phyloP scores from a whole-genome alignment of 768 basidiomycete species.

The Tremella fuciformis region DNA sequence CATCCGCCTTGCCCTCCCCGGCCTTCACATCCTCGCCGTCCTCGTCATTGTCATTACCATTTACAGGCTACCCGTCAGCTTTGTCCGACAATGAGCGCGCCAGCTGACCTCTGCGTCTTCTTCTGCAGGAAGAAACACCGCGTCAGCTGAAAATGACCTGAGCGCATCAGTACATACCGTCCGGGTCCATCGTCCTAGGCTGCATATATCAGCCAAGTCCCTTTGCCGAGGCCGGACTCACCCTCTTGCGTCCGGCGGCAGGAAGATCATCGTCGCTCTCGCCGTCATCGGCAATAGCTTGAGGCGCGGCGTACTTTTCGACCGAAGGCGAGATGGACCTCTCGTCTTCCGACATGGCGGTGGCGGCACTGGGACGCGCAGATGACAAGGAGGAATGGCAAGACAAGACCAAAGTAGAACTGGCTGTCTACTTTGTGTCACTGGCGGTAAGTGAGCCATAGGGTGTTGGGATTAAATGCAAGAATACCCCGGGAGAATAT shows the following conservation, averaged over 20 bases:
- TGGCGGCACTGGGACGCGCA: not conserved
- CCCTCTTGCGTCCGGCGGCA: constrained; percentile 27
- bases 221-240: constrained; percentile 11
- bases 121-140: not conserved
- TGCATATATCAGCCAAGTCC: constrained; percentile 22
- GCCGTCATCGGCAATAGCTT: not conserved
- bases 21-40: constrained; percentile 49
- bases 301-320: constrained; percentile 2
- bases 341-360: constrained; percentile 34
- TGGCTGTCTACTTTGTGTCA: not conserved
- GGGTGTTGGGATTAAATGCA: not conserved
- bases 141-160: constrained; percentile 4
- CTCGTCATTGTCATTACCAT: constrained; percentile 12
- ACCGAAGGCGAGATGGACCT: constrained; percentile 23
- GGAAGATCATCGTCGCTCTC: constrained; percentile 9
- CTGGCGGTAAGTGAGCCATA: not conserved
- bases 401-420: too few relatives aligned
- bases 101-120: constrained; percentile 21
- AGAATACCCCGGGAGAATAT: not conserved
- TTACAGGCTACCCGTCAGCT: constrained; percentile 13
- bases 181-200: constrained; percentile 35
- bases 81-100: constrained; percentile 23
- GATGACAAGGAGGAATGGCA: too few relatives aligned
- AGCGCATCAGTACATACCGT: constrained; percentile 20
- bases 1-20: constrained; percentile 53